Evolutionary conservation across 2,329 filamentous ascomycete genomes (phyloP), one percentile per base, ranked within the genome.

Genomic region (Sphaerulina musiva): DNA sequence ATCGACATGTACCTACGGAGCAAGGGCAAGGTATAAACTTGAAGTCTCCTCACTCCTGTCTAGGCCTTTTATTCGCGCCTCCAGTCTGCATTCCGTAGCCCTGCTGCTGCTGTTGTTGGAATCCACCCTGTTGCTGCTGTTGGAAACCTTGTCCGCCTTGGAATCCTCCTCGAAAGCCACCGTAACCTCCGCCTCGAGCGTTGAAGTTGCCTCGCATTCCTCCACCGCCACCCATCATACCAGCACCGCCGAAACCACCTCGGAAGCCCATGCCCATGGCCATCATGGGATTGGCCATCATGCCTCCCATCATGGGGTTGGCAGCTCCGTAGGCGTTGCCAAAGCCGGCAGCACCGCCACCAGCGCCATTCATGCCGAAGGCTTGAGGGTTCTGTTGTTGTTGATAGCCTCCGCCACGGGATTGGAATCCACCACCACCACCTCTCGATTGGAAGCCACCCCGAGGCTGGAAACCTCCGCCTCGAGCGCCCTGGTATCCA

Each of bases 381-480:
- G 42, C 46, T 14, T 57, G 48, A 31, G 57, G 53, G 31, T 60
- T 60, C 48, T 59, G 58, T 23, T 58, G 54, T 20, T 63, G 61
- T 34, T 61, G 55, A 56, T 62, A 69, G 11, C 60, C 60, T 23
- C 66, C 68, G 32, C 66, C 45, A 31, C 68, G 64, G n/a, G 63
- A 59, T 14, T 63, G 58, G 64, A 66, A 62, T 9, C 54, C 52
- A 42, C 60, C 31, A n/a, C 57, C 81, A 64, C 77, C 81, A 64
- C 77, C 78, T 32, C 78, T 78, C 70, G 79, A 31, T 69, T 50
- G 34, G 64, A 62, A 54, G 12, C 20, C 60, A 29, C 51, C 53
- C 31, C 78, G 78, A 71, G 79, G 36, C 68, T 50, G 36, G 64
- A 63, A 50, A 11, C 49, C 26, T 29, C 26, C 26, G 6, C 26